Base-by-base conservation (phyloP, 2,329 filamentous ascomycete genomes). In the Pseudogymnoascus sp. region DNA sequence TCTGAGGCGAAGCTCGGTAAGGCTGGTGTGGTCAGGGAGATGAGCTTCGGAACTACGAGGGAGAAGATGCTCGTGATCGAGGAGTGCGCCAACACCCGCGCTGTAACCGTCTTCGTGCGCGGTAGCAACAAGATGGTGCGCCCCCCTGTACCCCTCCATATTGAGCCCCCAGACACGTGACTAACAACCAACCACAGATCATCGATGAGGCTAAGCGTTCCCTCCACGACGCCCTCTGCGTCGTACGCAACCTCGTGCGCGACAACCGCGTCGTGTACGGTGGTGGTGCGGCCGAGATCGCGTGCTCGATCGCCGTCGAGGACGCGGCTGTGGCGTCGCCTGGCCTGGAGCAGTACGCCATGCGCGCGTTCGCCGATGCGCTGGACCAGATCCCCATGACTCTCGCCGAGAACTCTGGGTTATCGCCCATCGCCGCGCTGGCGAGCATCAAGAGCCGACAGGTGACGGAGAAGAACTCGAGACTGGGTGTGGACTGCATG, bases 61-160 rank as follows among this genome's bases (percentile, higher is more conserved):
- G 95, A 99, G 79, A 97, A 99, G 86, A 99, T 99, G 95, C 82
- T 99, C 71, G 91, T 99, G 64, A 99, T 99, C 71, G 96, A 99
- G 79, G 95, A 99, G 79, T 99, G 95, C 75, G 95, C 96, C 73
- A 99, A 99, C 80, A 96, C 91, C 64, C 84, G 95, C 72, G 95
- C 95, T 50, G 96, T 99, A 65, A 99, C 95, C 2, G 87, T 96
- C 63, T 99, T 99, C 76, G 90, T 99, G 65, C 85, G 95, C 73
- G 95, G 95, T 73, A 96, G 92, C 82, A 99, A 99, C 85, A 99
- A 97, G 83, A 99, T 99, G 95, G 91, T 93, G 78, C 74, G 83
- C 77, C 61, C 23, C 47, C 36, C 50, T 33, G 10, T 57, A 33
- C 50, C 28, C 28, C 40, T 63, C 44, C 62, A 63, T 63, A 26